Evolutionary conservation across 176 grass and related monocot species (phyloP), one percentile per base, ranked within the genome.

Genomic region (Musa beccarii): DNA sequence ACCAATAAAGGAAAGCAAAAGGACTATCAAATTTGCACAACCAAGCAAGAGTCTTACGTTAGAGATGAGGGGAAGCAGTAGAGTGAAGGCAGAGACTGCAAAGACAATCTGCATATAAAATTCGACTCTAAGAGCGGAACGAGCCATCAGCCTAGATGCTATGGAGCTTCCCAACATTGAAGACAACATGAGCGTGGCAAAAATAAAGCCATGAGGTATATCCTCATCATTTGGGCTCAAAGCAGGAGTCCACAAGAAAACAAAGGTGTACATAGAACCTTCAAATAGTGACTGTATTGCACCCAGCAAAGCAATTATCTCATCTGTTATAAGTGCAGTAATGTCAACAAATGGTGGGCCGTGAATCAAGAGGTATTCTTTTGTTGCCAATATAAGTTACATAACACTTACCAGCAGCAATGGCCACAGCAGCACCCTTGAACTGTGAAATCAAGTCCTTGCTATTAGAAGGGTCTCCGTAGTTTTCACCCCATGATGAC

Each of bases 231-330:
- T 92, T 74, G 92, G 92, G 76, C 92, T 96, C 68, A 96, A 81
- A 79, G 92, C 89, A 63, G 89, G 92, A 80, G 92, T 96, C 92
- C 92, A 96, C 73, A 96, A 79, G 87, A 96, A 96, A 71, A 96
- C 92, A 52, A 96, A 96, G 56, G 89, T 96, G 62, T 96, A 96
- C 93, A 96, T 92, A 23, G 89, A 96, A 51, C 93, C 93, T 78
- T 96, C 92, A 70, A 96, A 96, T 25, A 96, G 71, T 74, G 87
- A 96, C 54, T 96, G 89, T 90, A 96, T 96, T 57, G 87, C 93
- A 54, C 92, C 93, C 79, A 96, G 86, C 79, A 96, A 81, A 76
- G 89, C 93, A 81, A 96, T 96, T 73, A 88, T 96, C 82, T 96
- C 93, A 86, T 96, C 89, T 96, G 93, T 29, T 74, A 49, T 17